Base-by-base conservation (phyloP, 2,329 filamentous ascomycete species). In the Ceratocystis destructans region DNA sequence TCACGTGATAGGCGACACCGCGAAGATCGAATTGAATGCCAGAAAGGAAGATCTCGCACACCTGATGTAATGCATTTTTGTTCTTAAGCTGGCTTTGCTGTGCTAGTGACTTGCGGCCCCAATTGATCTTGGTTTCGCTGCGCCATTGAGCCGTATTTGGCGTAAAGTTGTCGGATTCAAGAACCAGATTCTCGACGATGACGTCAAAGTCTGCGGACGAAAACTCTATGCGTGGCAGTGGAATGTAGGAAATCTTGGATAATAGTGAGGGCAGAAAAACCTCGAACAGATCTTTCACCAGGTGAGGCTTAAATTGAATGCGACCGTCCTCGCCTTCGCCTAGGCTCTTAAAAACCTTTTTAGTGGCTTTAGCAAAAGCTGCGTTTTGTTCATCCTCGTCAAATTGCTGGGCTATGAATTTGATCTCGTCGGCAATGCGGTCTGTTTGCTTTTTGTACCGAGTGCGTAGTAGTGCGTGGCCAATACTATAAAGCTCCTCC, bases 141-240 rank as follows among this genome's bases (percentile, higher is more conserved):
- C 86, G 84, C 69, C 97, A 82, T 75, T 99, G 93, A 48, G 96
- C 76, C 4, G 93, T 82, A 72, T 99, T 99, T 69, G 94, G 94
- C 77, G 92, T 90, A 71, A 99, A 86, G 77, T 99, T 99, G 79
- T 97, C 92, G 70, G 90, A 92, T 78, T 99, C 94, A 64, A 99
- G 83, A 59, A 96, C 88, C 10, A 99, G 79, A 75, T 99, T 99
- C 79, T 99, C 94, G 57, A 99, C 83, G 62, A 97, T 83, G 62
- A 87, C 87, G 75, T 99, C 94, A 64, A 96, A 80, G 80, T 87
- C 85, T 1, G 83, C 81, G 71, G 97, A 94, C 1, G 85, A 87
- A 73, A 91, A 94, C 78, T 99, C 94, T 68, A 99, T 96, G 66
- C 94, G 88, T 25, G 94, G 94, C 62, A 99, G 84, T 3, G 94